phyloP scores from a whole-genome alignment of 2,329 filamentous ascomycete genomes.

The Aspergillus pseudonomiae region DNA sequence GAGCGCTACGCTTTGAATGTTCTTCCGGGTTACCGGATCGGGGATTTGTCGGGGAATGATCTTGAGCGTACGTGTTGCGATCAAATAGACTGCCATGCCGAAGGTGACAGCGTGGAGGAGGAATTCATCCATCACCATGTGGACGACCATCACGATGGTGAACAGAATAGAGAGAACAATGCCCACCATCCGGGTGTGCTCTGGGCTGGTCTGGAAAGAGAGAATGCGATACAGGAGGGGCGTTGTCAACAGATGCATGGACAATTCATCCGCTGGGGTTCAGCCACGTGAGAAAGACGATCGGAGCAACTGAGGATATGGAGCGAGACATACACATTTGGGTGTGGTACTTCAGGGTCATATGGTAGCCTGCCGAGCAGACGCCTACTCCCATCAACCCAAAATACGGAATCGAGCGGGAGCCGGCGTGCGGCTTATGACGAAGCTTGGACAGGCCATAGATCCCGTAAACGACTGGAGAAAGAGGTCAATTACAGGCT shows the following conservation, averaged over 20 bases:
- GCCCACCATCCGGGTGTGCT: conserved; percentile 28
- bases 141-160: conserved; percentile 43
- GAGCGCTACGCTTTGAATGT: conserved; percentile 21
- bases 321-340: conserved; percentile 32
- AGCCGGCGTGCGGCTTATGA: conserved; percentile 22
- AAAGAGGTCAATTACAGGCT: not conserved
- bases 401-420: conserved; percentile 40
- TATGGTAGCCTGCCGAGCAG: conserved; percentile 34
- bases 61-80: conserved; percentile 33
- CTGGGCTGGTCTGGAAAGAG: conserved; percentile 33
- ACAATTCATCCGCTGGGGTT: conserved; percentile 42
- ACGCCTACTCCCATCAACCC: conserved; percentile 41
- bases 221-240: conserved; percentile 48
- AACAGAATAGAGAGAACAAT: conserved; percentile 24
- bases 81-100: conserved; percentile 39
- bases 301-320: not conserved
- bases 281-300: not conserved
- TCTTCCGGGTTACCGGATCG: conserved; percentile 27
- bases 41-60: conserved; percentile 39
- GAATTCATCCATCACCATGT: conserved; percentile 50
- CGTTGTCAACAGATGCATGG: conserved; percentile 48
- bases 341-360: conserved; percentile 37
- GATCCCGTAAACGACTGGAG: conserved; percentile 41
- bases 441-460: conserved; percentile 39
- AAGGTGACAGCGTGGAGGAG: conserved; percentile 44